Evolutionary conservation across 768 basidiomycete genomes (phyloP).

Genomic region (Lactarius sanguifluus): DNA sequence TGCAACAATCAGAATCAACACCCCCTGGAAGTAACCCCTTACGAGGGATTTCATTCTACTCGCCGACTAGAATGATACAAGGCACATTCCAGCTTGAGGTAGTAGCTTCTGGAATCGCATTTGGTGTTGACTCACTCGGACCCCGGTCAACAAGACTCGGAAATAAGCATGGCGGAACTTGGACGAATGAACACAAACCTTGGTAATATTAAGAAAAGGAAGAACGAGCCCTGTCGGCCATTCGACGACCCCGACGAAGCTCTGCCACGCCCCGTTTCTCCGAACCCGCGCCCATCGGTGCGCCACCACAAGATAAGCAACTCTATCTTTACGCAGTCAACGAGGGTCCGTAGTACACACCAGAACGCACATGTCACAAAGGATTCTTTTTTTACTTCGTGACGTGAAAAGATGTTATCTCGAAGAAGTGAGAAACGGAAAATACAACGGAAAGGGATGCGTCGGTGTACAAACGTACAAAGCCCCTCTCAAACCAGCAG

Average conservation of each 20-base stretch:
- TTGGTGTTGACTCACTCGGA: not conserved
- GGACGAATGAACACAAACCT: not conserved
- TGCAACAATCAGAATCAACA: not conserved
- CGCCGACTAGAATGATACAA: not conserved
- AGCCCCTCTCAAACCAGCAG: slow-evolving; percentile 30
- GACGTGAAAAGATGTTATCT: not conserved
- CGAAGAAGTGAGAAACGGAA: not conserved
- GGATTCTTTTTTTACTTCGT: not conserved
- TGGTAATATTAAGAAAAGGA: not conserved
- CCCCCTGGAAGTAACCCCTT: not conserved
- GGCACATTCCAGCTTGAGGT: not conserved
- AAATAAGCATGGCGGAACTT: not conserved
- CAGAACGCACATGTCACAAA: not conserved
- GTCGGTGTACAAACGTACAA: slow-evolving; percentile 1
- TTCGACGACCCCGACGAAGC: not conserved
- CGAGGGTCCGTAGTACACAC: not conserved
- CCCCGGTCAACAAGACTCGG: too few species aligned
- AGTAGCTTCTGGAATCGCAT: not conserved
- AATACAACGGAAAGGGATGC: not conserved
- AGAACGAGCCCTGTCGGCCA: not conserved
- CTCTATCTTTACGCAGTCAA: not conserved
- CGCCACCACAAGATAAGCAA: not conserved
- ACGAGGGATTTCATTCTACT: not conserved
- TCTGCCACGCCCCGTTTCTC: not conserved
- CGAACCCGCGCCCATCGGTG: not conserved